A percentile compares a stretch with the other conserved stretches of the same genome.
phyloP scores from a whole-genome alignment of 2,329 filamentous ascomycete species.

The Cercospora citrullina region DNA sequence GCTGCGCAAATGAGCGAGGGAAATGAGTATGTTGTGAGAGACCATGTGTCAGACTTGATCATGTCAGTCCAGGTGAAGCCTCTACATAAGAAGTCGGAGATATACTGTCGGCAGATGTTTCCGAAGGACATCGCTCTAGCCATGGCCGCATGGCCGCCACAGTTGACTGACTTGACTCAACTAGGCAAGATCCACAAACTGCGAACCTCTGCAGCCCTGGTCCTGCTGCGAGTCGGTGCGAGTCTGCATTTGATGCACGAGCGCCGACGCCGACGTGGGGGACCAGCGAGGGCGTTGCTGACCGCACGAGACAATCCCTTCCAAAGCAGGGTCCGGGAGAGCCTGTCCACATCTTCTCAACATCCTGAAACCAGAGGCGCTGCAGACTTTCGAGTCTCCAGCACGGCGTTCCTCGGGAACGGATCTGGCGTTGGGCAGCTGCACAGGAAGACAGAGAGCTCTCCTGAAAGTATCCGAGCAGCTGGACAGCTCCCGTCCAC shows the following conservation, averaged over 20 bases:
- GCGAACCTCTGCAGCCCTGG: background rate
- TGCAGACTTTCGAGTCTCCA: background rate
- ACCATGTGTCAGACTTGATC: background rate
- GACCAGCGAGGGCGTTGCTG: background rate
- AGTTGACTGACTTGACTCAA: background rate
- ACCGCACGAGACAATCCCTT: background rate
- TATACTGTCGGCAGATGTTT: background rate
- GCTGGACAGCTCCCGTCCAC: background rate
- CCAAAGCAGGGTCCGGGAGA: background rate
- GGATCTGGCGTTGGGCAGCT: slow-evolving; percentile 2
- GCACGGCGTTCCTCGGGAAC: background rate
- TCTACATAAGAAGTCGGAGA: background rate
- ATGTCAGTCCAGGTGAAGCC: background rate
- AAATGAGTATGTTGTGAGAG: background rate
- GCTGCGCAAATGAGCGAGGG: background rate
- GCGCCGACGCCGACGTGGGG: background rate
- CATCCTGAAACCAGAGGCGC: slow-evolving; percentile 2
- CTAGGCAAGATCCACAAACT: background rate
- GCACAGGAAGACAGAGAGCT: background rate
- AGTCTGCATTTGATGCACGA: background rate
- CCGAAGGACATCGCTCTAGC: background rate
- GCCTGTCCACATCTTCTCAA: background rate
- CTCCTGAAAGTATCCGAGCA: background rate
- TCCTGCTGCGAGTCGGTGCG: background rate
- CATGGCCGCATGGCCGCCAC: background rate